These are phyloP conservation scores for Dactylellina drechsleri DNA, from an alignment of 2,329 filamentous ascomycete genomes.

Conservation along the genomic window DNA sequence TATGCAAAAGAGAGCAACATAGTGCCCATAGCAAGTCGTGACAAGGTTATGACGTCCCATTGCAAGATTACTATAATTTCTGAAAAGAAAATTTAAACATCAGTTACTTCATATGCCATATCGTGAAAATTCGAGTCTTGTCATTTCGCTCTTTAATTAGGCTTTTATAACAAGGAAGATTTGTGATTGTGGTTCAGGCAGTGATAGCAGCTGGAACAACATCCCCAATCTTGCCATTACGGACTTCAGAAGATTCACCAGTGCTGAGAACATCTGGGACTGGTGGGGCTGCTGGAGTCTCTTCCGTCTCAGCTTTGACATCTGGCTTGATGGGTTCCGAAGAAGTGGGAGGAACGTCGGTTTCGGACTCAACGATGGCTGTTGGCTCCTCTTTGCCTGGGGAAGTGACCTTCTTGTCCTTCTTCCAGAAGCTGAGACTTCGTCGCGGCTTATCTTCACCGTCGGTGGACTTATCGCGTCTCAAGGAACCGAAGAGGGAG, in stretches of 20 bases:
- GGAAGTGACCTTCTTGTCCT: constrained; percentile 36
- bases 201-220: constrained; percentile 54
- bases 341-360: constrained; percentile 18
- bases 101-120: constrained; percentile 14
- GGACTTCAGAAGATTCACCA: constrained; percentile 21
- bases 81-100: constrained; percentile 42
- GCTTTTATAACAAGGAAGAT: no score
- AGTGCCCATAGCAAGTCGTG: constrained; percentile 30
- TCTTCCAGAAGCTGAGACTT: constrained; percentile 47
- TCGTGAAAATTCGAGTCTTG: constrained; percentile 26
- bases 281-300: constrained; percentile 23
- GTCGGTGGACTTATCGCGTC: constrained; percentile 41
- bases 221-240: constrained; percentile 50
- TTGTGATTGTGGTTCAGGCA: constrained; percentile 2
- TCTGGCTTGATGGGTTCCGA: constrained; percentile 21
- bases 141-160: not conserved
- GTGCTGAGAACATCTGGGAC: constrained; percentile 35
- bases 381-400: constrained; percentile 42
- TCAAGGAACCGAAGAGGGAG: constrained; percentile 38
- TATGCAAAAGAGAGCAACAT: constrained; percentile 24
- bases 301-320: constrained; percentile 27
- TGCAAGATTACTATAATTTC: constrained; percentile 12
- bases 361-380: constrained; percentile 25
- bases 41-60: constrained; percentile 35
- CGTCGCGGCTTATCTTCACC: constrained; percentile 36